Base-by-base conservation (phyloP, 208 protist genomes). In the Leishmania mexicana region DNA sequence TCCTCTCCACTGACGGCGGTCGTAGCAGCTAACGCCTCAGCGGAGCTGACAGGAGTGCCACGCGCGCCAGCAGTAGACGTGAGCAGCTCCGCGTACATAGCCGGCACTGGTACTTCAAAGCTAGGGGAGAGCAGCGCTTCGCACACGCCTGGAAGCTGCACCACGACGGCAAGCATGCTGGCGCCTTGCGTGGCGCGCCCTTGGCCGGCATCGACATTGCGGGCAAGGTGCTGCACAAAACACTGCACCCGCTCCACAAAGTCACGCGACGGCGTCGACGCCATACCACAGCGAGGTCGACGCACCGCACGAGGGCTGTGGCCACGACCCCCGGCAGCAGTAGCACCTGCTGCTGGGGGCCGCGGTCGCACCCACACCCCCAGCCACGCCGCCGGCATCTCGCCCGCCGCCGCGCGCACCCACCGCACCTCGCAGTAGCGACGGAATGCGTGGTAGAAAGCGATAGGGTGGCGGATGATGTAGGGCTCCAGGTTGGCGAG, bases 321-420 rank as follows among this genome's bases (percentile, higher is more conserved):
- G 72, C 72, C 13, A 31, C 49, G 35, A 54, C 49, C 24, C 19
- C 21, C 65, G 28, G 49, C 35, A 75, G 47, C n/a, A 28, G 53
- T 75, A 11, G 67, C 47, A 21, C 38, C 47, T 19, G 77, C n/a
- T 28, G 31, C 13, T 1, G 53, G 70, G 17, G 64, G 57, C 51
- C 75, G 84, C n/a, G 79, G 80, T 64, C 75, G 78, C 64, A 91
- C 81, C 85, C 85, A 91, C 28, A 91, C 73, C 0, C 88, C 88
- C 7, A 89, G 71, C 85, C 88, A 91, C 78, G 85, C 85, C 53
- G 75, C 75, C 10, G 80, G 77, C 47, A 83, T 21, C n/a, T 87
- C 81, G n/a, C 80, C 80, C 17, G 38, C 28, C 35, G 21, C 49
- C 64, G 60, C 74, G 65, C 80, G 54, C 74, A 91, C 85, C 85